Evolutionary conservation across 139 green algal species (phyloP).

Genomic region (Tetradesmus lagerheimii): DNA sequence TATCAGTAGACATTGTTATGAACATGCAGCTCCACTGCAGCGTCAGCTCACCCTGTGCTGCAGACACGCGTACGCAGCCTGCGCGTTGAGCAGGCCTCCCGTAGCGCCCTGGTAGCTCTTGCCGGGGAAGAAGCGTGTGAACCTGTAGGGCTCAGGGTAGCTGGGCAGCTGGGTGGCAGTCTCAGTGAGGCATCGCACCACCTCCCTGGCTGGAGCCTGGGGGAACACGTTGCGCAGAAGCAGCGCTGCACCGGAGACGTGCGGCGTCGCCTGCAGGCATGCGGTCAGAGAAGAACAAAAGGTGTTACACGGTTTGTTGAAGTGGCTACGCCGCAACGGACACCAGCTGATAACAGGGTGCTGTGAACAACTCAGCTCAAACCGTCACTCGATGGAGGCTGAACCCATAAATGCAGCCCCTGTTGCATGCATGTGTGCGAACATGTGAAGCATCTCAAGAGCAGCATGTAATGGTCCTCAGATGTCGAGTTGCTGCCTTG

Average conservation of each 20-base stretch:
- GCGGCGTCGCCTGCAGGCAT: neutral
- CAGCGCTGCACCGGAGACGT: neutral
- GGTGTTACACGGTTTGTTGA: no score
- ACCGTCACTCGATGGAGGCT: no score
- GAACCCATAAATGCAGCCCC: no score
- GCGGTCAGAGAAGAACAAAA: no score
- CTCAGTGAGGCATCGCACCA: neutral
- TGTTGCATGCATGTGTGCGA: no score
- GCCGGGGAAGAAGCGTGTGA: neutral
- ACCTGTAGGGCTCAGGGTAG: neutral
- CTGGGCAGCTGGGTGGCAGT: neutral
- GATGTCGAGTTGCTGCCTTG: no score
- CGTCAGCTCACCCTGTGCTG: neutral
- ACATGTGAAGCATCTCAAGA: no score
- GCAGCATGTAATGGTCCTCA: no score
- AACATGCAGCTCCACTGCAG: neutral
- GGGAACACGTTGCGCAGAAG: neutral
- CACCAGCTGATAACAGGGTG: no score
- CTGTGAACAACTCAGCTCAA: no score
- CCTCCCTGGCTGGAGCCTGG: neutral
- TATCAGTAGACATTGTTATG: neutral
- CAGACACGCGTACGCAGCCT: neutral
- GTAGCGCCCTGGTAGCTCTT: neutral
- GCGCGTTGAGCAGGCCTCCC: neutral
- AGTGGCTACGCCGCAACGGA: no score